Evolutionary conservation across 371 early-diverging fungal genomes (phyloP).

Genomic region (Mortierella sp.): DNA sequence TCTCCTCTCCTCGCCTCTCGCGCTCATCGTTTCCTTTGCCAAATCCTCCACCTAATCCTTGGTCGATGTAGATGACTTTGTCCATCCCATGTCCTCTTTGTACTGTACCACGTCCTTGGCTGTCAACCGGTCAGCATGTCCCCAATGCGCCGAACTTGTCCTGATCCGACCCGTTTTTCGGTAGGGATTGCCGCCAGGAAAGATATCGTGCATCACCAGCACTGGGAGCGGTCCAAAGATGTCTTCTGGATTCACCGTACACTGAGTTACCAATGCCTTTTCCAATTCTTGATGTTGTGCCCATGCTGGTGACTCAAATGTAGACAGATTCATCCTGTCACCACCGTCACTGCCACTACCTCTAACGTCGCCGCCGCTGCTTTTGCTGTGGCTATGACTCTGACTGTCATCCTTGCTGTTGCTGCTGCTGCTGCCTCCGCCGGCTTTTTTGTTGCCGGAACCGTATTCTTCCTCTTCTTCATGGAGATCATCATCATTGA

Average conservation of each 20-base stretch:
- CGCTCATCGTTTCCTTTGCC: too few species aligned
- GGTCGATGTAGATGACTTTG: too few species aligned
- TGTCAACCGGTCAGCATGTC: constrained; percentile 40
- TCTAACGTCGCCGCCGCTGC: too few species aligned
- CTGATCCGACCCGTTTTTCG: constrained; percentile 1
- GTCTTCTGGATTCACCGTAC: constrained; percentile 29
- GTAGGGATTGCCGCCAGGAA: constrained; percentile 6
- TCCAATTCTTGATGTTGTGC: constrained; percentile 30
- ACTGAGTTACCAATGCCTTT: constrained; percentile 19
- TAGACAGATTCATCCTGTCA: too few species aligned
- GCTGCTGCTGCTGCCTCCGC: too few species aligned
- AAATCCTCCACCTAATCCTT: too few species aligned
- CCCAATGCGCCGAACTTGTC: constrained; percentile 44
- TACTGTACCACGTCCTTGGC: constrained; percentile 27
- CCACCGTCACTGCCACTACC: too few species aligned
- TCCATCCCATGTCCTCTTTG: constrained; percentile 50
- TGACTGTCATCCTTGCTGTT: too few species aligned
- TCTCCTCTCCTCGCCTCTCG: too few species aligned
- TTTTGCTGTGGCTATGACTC: too few species aligned
- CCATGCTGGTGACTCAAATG: constrained; percentile 19
- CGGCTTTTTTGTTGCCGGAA: neutral
- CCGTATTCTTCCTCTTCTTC: neutral
- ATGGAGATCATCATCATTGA: constrained; percentile 23
- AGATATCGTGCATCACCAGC: constrained; percentile 33
- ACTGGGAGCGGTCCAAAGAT: constrained; percentile 44